A percentile compares a stretch with the other conserved stretches of the same genome.
phyloP scores from a whole-genome alignment of 306 rosid species.

The Benincasa hispida region DNA sequence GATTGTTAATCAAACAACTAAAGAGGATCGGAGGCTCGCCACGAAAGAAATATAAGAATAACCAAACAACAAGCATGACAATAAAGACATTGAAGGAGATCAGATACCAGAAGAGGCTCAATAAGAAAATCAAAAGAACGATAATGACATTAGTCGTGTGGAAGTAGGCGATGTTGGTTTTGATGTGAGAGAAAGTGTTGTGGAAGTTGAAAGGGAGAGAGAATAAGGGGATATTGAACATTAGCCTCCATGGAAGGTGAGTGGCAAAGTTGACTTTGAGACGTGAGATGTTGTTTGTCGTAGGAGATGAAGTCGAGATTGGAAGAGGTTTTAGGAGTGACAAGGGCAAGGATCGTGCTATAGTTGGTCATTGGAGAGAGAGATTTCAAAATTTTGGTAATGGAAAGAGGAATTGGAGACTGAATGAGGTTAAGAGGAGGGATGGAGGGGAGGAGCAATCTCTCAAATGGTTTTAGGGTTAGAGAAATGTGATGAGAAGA shows the following conservation, averaged over 20 bases:
- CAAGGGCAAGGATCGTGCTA: slow-evolving; percentile 65
- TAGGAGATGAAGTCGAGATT: slow-evolving; percentile 48
- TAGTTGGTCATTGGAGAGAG: slow-evolving; percentile 45
- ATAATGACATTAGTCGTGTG: slow-evolving; percentile 60
- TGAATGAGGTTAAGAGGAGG: no score
- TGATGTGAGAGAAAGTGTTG: slow-evolving; percentile 21
- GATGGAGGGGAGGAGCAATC: not conserved
- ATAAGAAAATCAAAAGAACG: slow-evolving; percentile 38
- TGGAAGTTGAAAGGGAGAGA: slow-evolving; percentile 16
- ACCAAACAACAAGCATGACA: slow-evolving; percentile 46
- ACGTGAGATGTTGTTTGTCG: slow-evolving; percentile 44
- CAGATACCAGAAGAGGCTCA: slow-evolving; percentile 82
- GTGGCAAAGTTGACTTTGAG: slow-evolving; percentile 51
- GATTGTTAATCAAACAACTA: slow-evolving; percentile 42
- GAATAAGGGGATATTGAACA: slow-evolving; percentile 38
- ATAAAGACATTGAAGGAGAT: slow-evolving; percentile 66
- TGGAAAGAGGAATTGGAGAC: not conserved
- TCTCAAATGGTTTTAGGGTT: no score
- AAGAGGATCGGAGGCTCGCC: slow-evolving; percentile 52
- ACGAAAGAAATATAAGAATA: slow-evolving; percentile 81
- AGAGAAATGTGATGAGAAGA: no score
- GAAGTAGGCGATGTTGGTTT: no score
- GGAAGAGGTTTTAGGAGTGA: slow-evolving; percentile 18
- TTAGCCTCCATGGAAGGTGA: slow-evolving; percentile 64
- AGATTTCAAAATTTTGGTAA: not conserved